Conservation (phyloP, 2,329 filamentous ascomycete species). For the Calycina marina region DNA sequence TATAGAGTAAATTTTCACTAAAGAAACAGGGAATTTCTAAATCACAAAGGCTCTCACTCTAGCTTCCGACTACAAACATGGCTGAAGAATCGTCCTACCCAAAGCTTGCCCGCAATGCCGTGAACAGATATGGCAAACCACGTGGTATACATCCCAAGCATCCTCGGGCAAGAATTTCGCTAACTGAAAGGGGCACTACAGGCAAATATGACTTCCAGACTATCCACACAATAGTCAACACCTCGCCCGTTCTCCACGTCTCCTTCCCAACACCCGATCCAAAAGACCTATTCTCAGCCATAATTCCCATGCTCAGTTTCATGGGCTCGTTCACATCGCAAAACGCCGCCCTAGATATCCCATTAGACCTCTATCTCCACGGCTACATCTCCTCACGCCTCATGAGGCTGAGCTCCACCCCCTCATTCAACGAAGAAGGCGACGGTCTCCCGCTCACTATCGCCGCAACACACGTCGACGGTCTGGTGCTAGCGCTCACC, state of each 20-base stretch:
- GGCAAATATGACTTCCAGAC: conserved; percentile 57
- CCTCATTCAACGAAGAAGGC: conserved; percentile 9
- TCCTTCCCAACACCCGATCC: conserved; percentile 52
- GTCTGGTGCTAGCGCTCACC: conserved; percentile 64
- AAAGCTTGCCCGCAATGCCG: conserved; percentile 14
- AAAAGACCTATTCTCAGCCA: conserved; percentile 29
- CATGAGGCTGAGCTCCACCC: conserved; percentile 41
- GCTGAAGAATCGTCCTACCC: conserved; percentile 7
- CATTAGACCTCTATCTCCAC: conserved; percentile 67
- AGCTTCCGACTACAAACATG: no score
- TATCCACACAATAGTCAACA: conserved; percentile 65
- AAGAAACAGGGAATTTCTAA: no score
- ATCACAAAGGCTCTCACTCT: no score
- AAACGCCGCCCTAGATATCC: conserved; percentile 45
- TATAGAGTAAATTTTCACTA: no score
- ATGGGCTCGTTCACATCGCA: conserved; percentile 58
- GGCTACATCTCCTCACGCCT: conserved; percentile 71
- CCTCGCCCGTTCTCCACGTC: conserved; percentile 60
- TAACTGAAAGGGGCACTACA: no score
- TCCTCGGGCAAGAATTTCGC: no score
- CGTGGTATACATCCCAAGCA: conserved; percentile 8
- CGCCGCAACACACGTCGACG: conserved; percentile 62
- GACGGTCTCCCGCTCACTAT: conserved; percentile 56
- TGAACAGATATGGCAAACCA: conserved; percentile 15
- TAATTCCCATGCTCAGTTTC: conserved; percentile 74